Evolutionary conservation across 2,329 filamentous ascomycete genomes (phyloP), one percentile per base, ranked within the genome.

Genomic region (Trichoderma hamatum): DNA sequence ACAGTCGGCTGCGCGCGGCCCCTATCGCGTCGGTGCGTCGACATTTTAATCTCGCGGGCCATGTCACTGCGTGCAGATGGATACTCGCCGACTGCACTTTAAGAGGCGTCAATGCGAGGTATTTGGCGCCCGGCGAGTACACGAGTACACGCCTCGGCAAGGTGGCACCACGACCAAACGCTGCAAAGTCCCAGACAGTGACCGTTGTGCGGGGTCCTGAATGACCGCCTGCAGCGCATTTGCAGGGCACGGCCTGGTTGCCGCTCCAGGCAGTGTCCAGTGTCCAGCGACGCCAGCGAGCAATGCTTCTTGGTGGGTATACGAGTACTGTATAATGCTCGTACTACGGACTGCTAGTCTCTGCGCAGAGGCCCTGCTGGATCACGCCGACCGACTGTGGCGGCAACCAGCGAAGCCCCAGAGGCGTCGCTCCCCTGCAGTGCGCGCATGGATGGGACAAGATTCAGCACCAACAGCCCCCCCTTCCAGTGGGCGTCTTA

Each of bases 1-100:
- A 51, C 46, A 21, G n/a, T 11, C 39, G 21, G 2, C 28, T 30
- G 26, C n/a, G 26, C n/a, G 16, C n/a, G 24, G 54, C 43, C 62
- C 62, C 62, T 66, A 52, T 66, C 62, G 51, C 56, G 62, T 66
- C 62, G 34, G 36, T 32, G 61, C 61, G 61, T 64, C 61, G 61
- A 56, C n/a, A 56, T 43, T 16, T 30, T 46, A 28, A 28, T 28
- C 51, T 56, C 16, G 24, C 34, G 52, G 21, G 51, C 21, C 2
- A 28, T 28, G 51, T 52, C 26, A 56, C 52, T 21, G 16, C 24
- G 10, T 56, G 52, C 51, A 24, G 24, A 52, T 16, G 43, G n/a
- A 49, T 49, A 49, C 43, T 4, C 43, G n/a, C 19, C n/a, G n/a
- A 21, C n/a, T 21, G 43, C 43, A 21, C 46, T 39, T n/a, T 2